Evolutionary conservation across 495 filamentous ascomycete species (phyloP).

Genomic region (Neurospora intermedia): DNA sequence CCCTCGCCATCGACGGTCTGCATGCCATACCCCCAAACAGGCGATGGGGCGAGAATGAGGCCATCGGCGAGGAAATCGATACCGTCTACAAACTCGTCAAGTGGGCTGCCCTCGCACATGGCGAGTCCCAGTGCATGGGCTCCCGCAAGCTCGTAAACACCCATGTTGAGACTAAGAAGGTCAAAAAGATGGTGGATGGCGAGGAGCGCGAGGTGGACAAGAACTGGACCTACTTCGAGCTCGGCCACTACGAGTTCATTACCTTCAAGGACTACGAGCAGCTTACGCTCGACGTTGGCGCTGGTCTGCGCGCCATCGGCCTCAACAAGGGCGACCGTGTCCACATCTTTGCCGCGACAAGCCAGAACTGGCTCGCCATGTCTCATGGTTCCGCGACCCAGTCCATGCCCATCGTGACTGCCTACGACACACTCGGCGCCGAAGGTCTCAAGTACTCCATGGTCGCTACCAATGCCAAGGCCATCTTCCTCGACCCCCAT

Average conservation of each 20-base stretch:
- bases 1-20: constrained; percentile 59
- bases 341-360: constrained; percentile 86
- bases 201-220: constrained; percentile 84
- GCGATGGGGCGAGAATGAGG: background rate
- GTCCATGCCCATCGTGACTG: constrained; percentile 54
- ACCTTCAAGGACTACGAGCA: constrained; percentile 84
- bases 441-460: constrained; percentile 88
- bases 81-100: constrained; percentile 83
- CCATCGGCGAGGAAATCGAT: constrained; percentile 56
- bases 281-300: constrained; percentile 59
- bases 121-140: constrained; percentile 80
- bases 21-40: constrained; percentile 29
- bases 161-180: constrained; percentile 87
- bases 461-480: constrained; percentile 71
- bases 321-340: constrained; percentile 61
- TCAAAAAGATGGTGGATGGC: constrained; percentile 93
- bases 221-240: constrained; percentile 92
- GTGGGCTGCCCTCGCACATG: constrained; percentile 66
- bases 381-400: constrained; percentile 43
- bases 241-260: constrained; percentile 76
- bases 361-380: constrained; percentile 68
- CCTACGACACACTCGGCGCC: constrained; percentile 85
- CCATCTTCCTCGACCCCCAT: constrained; percentile 83
- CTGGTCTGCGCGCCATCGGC: constrained; percentile 71
- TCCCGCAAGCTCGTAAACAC: constrained; percentile 70